Evolutionary conservation across 352 stramenopile genomes (phyloP), one percentile per base, ranked within the genome.

Genomic region (Globisporangium heterothallicum): DNA sequence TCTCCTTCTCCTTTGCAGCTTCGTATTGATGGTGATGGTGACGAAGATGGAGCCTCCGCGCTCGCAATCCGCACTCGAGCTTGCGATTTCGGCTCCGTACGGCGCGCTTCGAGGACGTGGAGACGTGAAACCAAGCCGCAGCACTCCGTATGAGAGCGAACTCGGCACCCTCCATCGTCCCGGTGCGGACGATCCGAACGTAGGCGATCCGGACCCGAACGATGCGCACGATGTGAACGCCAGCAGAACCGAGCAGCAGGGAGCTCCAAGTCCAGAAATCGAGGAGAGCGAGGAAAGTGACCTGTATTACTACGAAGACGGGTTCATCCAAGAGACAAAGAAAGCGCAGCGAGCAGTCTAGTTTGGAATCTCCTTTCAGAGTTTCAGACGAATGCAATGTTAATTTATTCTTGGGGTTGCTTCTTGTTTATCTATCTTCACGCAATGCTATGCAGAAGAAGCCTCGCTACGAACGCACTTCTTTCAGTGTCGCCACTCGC

Each of bases 401-500:
- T 45, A 45, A 45, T 45, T 45, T 45, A 45, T 45, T 45, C 30
- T 36, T 36, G 30, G 16, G 12, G 12, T 8, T 8, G 16, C 16
- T 36, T 36, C 9, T 36, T 8, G 30, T 8, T 8, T 16, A 36
- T 36, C 30, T 36, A 36, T 36, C n/a, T n/a, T n/a, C n/a, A n/a
- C n/a, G n/a, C n/a, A n/a, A n/a, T 8, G 30, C 30, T 36, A n/a
- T 36, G 30, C 9, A 36, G 6, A 36, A 36, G 16, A 36, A 8
- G 6, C 12, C 44, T 16, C 7, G 7, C 45, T 70, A 79, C 29
- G 49, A 64, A 0, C 73, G 63, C 32, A 84, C 73, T 62, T 84
- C 73, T 30, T 84, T 72, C 25, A 84, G 42, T 1, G 70, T 68
- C 42, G 74, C 74, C 24, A 90, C 79, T 58, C 78, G 68, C 6